These are phyloP conservation scores for Aspergillus caelatus DNA, from an alignment of 2,329 filamentous ascomycete species.

Conservation along the genomic window DNA sequence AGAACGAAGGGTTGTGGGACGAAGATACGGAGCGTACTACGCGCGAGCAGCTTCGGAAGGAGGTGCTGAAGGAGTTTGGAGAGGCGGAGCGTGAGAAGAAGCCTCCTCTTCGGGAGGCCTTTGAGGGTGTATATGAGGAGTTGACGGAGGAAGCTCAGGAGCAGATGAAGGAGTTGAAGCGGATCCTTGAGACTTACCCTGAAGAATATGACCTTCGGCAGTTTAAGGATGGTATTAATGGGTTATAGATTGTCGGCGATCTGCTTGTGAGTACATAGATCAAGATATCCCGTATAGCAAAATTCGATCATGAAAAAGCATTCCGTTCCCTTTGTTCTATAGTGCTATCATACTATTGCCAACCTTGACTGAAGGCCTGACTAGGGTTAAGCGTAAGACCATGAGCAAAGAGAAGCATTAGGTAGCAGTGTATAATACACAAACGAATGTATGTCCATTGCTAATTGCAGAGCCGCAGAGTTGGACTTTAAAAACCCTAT, in stretches of 20 bases:
- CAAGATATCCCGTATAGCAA: constrained; percentile 1
- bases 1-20: constrained; percentile 79
- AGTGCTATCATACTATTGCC: neutral
- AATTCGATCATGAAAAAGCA: neutral
- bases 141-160: constrained; percentile 75
- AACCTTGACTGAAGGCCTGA: neutral
- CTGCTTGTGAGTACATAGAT: constrained; percentile 3
- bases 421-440: neutral
- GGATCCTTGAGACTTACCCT: constrained; percentile 82
- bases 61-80: constrained; percentile 80
- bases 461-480: neutral
- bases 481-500: neutral
- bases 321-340: neutral
- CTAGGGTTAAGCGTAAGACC: neutral
- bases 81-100: constrained; percentile 65
- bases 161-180: constrained; percentile 76
- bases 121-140: constrained; percentile 87
- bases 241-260: constrained; percentile 48
- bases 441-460: neutral
- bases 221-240: constrained; percentile 73
- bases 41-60: constrained; percentile 67
- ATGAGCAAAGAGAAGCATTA: neutral
- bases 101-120: constrained; percentile 59
- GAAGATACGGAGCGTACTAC: constrained; percentile 78
- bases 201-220: constrained; percentile 84